These are phyloP conservation scores for Pistacia atlantica DNA, from an alignment of 345 rosid genomes.

Conservation along the genomic window DNA sequence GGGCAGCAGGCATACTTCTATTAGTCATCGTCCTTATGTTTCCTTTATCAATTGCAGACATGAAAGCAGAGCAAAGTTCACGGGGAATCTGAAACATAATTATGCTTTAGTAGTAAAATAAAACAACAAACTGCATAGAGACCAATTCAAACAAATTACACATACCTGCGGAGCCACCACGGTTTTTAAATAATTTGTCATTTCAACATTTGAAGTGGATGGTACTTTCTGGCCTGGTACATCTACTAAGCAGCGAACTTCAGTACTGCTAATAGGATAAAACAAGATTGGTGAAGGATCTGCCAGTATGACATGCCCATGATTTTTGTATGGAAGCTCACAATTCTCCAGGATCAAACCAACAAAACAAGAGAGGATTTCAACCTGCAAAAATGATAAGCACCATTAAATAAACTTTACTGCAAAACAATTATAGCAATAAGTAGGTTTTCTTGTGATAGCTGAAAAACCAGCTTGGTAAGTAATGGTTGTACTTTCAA, in stretches of 20 bases:
- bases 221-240: slow-evolving; percentile 4
- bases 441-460: no score
- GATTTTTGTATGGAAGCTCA: slow-evolving; percentile 13
- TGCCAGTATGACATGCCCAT: slow-evolving; percentile 15
- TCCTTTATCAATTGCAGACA: slow-evolving; percentile 8
- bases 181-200: neutral
- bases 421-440: no score
- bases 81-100: neutral
- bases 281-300: slow-evolving; percentile 6
- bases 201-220: slow-evolving; percentile 12
- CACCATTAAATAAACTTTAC: neutral
- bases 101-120: neutral
- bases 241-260: slow-evolving; percentile 11
- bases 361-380: slow-evolving; percentile 10
- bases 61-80: slow-evolving; percentile 4
- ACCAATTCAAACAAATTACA: neutral
- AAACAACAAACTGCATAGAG: neutral
- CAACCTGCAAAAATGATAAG: slow-evolving; percentile 1
- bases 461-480: no score
- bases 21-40: slow-evolving; percentile 6
- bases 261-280: slow-evolving; percentile 15
- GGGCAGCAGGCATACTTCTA: slow-evolving; percentile 16
- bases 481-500: no score
- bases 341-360: slow-evolving; percentile 7
- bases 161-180: slow-evolving; percentile 3